These are phyloP conservation scores for Pyrenochaeta sp. DNA, from an alignment of 2,329 filamentous ascomycete genomes.

Conservation along the genomic window DNA sequence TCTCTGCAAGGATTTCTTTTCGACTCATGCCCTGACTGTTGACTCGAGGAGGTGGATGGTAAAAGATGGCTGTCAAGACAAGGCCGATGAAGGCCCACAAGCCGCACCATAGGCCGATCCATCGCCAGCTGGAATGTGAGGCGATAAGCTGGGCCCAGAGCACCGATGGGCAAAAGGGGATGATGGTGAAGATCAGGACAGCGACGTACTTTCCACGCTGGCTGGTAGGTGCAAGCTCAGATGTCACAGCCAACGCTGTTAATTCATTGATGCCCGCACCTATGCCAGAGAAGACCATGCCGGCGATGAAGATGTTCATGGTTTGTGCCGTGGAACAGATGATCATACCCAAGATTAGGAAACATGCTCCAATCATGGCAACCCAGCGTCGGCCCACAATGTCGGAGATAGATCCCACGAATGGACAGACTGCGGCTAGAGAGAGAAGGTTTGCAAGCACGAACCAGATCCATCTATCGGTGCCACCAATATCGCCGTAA, in stretches of 20 bases:
- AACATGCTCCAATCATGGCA: conserved; percentile 34
- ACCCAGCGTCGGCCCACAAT: conserved; percentile 42
- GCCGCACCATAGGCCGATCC: conserved; percentile 61
- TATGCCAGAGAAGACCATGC: conserved; percentile 64
- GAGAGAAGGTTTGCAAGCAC: conserved; percentile 61
- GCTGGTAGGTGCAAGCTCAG: conserved; percentile 71
- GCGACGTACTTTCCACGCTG: conserved; percentile 71
- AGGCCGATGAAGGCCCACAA: conserved; percentile 63
- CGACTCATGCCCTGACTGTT: conserved; percentile 43
- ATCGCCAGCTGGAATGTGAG: conserved; percentile 60
- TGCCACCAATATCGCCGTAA: conserved; percentile 67
- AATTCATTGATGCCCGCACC: conserved; percentile 74
- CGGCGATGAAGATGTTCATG: conserved; percentile 38
- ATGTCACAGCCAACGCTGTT: conserved; percentile 71
- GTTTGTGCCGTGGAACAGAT: conserved; percentile 35
- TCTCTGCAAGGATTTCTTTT: conserved; percentile 28
- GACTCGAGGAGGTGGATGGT: conserved; percentile 53
- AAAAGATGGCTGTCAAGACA: conserved; percentile 56
- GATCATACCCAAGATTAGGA: conserved; percentile 49
- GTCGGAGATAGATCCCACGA: conserved; percentile 63
- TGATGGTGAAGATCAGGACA: conserved; percentile 66
- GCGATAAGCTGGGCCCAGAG: conserved; percentile 68
- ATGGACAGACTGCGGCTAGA: conserved; percentile 65
- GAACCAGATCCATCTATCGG: conserved; percentile 67
- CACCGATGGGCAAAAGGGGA: conserved; percentile 69